Percentiles rank a stretch among this genome's conserved stretches.
These are phyloP conservation scores for Rhodotorula sp. DNA, from an alignment of 1,284 basidiomycete genomes.

Conservation along the genomic window DNA sequence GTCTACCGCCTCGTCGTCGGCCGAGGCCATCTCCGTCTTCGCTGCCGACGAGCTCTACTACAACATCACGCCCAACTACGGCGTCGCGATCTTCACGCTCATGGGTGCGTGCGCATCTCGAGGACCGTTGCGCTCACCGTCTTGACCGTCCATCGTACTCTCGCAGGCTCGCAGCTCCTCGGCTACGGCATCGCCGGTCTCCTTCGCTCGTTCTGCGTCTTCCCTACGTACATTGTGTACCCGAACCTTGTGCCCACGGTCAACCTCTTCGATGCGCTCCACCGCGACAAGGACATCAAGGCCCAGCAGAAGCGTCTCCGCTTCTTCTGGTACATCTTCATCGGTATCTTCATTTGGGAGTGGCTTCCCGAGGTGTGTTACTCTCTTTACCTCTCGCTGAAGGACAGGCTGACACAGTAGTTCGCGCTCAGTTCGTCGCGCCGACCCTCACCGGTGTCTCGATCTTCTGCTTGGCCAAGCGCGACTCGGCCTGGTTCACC, in stretches of 20 bases:
- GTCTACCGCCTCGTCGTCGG: constrained; percentile 64
- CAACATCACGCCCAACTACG: constrained; percentile 60
- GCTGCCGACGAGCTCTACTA: constrained; percentile 65
- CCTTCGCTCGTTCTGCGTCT: constrained; percentile 38
- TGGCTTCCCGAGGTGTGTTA: constrained; percentile 34
- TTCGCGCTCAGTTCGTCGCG: constrained; percentile 57
- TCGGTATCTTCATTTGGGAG: constrained; percentile 47
- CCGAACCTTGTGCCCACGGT: constrained; percentile 55
- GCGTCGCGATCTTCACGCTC: constrained; percentile 43
- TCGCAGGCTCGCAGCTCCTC: constrained; percentile 5
- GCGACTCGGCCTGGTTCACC: constrained; percentile 60
- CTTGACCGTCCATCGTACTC: background rate
- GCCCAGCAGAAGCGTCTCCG: constrained; percentile 43
- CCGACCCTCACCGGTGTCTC: constrained; percentile 48
- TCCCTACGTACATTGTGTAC: constrained; percentile 43
- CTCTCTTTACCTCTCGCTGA: background rate
- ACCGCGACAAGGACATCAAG: constrained; percentile 54
- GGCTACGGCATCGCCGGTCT: constrained; percentile 41
- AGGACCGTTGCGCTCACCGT: constrained; percentile 14
- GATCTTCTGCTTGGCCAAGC: constrained; percentile 64
- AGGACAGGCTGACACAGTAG: background rate
- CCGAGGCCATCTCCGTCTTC: constrained; percentile 66
- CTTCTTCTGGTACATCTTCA: constrained; percentile 47
- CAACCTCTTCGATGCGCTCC: constrained; percentile 61
- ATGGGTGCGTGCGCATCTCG: constrained; percentile 15